Percentiles rank a stretch among this genome's conserved stretches.
Conservation (phyloP, 768 basidiomycete genomes). For the Trametes coccinea region DNA sequence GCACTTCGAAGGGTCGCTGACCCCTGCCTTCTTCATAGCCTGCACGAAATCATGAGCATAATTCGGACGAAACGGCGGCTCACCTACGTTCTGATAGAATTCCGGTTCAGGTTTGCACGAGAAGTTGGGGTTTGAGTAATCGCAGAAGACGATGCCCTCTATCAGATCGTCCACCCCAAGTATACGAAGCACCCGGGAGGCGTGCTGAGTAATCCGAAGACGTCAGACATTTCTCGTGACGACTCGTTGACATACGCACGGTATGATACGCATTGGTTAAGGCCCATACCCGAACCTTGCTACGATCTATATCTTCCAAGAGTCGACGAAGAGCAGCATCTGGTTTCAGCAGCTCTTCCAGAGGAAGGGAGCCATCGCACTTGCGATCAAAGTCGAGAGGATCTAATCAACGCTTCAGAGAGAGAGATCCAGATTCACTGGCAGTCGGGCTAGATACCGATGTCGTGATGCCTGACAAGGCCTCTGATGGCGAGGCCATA, state of each 20-base stretch:
- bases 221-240: neutral
- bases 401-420: conserved; percentile 43
- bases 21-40: conserved; percentile 64
- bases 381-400: conserved; percentile 81
- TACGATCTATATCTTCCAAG: conserved; percentile 76
- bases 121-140: conserved; percentile 68
- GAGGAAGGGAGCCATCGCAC: conserved; percentile 81
- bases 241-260: conserved; percentile 40
- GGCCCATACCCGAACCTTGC: conserved; percentile 79
- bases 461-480: conserved; percentile 69
- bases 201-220: conserved; percentile 54
- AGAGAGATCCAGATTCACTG: neutral
- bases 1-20: conserved; percentile 68
- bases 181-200: conserved; percentile 74
- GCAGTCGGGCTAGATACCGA: conserved; percentile 46
- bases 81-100: conserved; percentile 61
- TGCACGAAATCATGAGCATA: conserved; percentile 29
- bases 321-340: conserved; percentile 62
- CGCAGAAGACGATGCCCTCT: conserved; percentile 75
- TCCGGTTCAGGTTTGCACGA: conserved; percentile 79
- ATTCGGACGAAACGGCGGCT: neutral
- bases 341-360: conserved; percentile 76
- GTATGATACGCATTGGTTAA: conserved; percentile 82
- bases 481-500: conserved; percentile 86
- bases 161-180: conserved; percentile 71